These are phyloP conservation scores for Starmerella vaccinii DNA, from an alignment of 805 yeast species.

Conservation along the genomic window DNA sequence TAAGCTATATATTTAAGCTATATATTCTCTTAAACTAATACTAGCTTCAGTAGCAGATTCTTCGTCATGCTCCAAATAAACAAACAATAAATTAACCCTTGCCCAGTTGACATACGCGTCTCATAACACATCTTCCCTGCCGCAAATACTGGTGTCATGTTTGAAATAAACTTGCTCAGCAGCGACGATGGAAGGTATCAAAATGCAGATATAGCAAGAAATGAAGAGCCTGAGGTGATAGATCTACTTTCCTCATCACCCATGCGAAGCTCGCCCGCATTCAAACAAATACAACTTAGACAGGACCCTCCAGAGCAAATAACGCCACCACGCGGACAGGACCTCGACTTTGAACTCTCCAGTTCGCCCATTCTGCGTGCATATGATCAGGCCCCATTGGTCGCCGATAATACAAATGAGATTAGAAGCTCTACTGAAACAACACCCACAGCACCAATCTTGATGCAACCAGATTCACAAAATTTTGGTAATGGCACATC, in stretches of 20 bases:
- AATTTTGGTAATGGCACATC: too few relatives aligned
- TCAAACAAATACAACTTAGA: neutral
- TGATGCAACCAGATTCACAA: too few relatives aligned
- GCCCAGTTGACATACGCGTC: neutral
- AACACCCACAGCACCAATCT: too few relatives aligned
- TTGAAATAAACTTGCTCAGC: constrained; percentile 11
- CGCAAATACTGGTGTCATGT: neutral
- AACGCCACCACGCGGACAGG: neutral
- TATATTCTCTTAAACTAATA: too few relatives aligned
- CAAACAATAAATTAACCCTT: neutral
- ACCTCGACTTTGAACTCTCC: neutral
- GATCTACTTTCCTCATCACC: constrained; percentile 16
- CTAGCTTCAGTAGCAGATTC: too few relatives aligned
- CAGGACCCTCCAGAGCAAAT: neutral
- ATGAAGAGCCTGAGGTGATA: constrained; percentile 1
- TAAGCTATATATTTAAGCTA: too few relatives aligned
- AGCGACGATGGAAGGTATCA: neutral
- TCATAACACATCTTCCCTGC: neutral
- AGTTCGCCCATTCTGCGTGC: neutral
- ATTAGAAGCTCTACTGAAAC: neutral
- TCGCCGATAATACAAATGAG: neutral
- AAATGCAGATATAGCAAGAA: neutral
- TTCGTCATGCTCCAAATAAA: neutral
- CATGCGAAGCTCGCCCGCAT: neutral
- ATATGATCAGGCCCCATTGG: neutral